Conservation (phyloP, 495 filamentous ascomycete species). For the Durotheca rogersii region DNA sequence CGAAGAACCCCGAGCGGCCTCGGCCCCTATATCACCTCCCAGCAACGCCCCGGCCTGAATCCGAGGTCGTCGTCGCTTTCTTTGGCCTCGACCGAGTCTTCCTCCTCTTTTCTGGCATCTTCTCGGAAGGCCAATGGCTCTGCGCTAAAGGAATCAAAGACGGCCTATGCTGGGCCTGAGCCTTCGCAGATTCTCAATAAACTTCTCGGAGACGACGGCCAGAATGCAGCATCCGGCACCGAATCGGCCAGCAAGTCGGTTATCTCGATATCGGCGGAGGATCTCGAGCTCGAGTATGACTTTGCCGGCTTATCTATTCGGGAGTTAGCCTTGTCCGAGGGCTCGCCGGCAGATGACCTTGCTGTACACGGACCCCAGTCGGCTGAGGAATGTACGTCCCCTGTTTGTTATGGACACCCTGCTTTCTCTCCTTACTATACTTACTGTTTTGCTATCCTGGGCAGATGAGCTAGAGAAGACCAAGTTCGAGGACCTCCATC, state of each 20-base stretch:
- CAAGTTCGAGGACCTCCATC: conserved; percentile 89
- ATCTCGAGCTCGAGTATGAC: conserved; percentile 61
- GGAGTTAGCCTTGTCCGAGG: conserved; percentile 60
- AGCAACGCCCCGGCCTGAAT: conserved; percentile 57
- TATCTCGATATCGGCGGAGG: conserved; percentile 43
- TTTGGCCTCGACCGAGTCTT: conserved; percentile 64
- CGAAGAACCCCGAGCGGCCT: conserved; percentile 61
- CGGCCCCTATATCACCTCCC: conserved; percentile 52
- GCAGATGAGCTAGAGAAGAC: conserved; percentile 80
- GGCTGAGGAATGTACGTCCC: conserved; percentile 69
- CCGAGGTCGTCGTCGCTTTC: conserved; percentile 66
- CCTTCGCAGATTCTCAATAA: conserved; percentile 70
- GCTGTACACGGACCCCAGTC: conserved; percentile 64
- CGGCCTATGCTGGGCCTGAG: conserved; percentile 60
- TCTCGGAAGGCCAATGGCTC: conserved; percentile 64
- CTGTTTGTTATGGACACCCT: conserved; percentile 1
- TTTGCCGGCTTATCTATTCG: conserved; percentile 75
- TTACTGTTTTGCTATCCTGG: conserved; percentile 19
- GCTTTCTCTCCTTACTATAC: conserved; percentile 25
- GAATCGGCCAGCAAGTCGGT: conserved; percentile 10
- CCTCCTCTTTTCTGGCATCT: conserved; percentile 67
- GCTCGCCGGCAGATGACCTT: conserved; percentile 38
- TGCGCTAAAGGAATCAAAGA: conserved; percentile 58
- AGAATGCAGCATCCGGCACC: conserved; percentile 13
- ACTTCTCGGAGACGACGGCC: conserved; percentile 61